Base-by-base conservation (phyloP, 768 basidiomycete genomes). In the Macrolepiota fuliginosa region DNA sequence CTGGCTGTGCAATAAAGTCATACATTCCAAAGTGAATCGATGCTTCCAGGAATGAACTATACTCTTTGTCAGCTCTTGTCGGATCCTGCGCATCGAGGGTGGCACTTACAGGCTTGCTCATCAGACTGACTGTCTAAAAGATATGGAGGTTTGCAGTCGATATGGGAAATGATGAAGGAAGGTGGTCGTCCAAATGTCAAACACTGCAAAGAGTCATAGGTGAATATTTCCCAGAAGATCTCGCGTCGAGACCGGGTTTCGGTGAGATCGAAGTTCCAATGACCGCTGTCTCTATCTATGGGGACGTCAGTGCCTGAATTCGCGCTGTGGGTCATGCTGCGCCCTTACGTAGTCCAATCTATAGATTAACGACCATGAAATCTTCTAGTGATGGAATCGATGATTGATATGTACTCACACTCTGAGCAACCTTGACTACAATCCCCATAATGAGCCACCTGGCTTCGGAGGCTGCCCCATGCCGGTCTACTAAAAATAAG, bases 21-120 rank as follows among this genome's bases (percentile, higher is more conserved):
- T 85, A 66, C 87, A 89, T 67, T 88, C 86, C 1, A 85, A 83
- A 24, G 81, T 76, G 62, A 88, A 89, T 24, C 83, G 79, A 65
- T 89, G 86, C 72, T 89, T 89, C 88, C 88, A 89, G 19, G 81
- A 78, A 62, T 87, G 80, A 70, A 81, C 87, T 89, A 42, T n/a
- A n/a, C 6, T 7, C 12, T 42, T 17, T 42, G 40, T 42, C 17
- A 42, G 40, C 40, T 42, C 2, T n/a, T 3, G 5, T 5, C 15
- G 15, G 13, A 42, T n/a, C 13, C 17, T n/a, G 53, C 32, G 24
- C 22, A 12, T 13, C 25, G n/a, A 17, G n/a, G 3, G n/a, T n/a
- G 29, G 13, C 51, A 79, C 83, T 64, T 67, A 89, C 88, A 88
- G 59, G 79, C 78, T 54, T 82, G 79, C 61, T 88, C 85, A 63